phyloP scores from a whole-genome alignment of 108 stramenopile species.

The Fistulifera solaris region DNA sequence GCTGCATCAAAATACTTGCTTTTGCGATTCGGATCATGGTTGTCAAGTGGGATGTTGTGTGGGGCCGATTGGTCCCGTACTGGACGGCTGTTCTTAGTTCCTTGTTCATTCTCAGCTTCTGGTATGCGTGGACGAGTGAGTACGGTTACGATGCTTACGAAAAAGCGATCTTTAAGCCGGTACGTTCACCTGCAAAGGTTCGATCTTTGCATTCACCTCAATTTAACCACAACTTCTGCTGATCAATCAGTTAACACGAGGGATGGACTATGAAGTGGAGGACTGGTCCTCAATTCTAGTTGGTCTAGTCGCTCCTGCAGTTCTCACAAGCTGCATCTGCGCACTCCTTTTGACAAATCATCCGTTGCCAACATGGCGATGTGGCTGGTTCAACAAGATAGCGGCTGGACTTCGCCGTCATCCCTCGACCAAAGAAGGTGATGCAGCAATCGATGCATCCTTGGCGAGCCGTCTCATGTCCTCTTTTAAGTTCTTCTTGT shows the following conservation, averaged over 20 bases:
- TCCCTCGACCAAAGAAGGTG: not conserved
- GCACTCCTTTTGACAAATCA: not conserved
- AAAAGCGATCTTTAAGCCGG: no score
- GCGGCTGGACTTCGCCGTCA: not conserved
- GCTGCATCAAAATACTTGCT: no score
- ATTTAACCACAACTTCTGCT: no score
- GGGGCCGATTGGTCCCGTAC: constrained; percentile 1
- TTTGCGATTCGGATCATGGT: no score
- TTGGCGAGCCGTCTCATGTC: no score
- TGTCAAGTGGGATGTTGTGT: no score
- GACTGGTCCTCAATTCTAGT: not conserved
- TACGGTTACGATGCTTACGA: constrained; percentile 1
- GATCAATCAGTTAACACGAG: no score
- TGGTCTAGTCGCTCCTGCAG: not conserved
- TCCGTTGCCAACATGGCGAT: not conserved
- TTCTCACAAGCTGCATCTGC: not conserved
- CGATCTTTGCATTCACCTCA: no score
- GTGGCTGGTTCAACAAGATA: not conserved
- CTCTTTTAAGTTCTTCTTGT: no score
- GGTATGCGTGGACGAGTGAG: not conserved
- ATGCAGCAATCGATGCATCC: no score
- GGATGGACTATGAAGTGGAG: no score
- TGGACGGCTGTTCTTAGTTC: not conserved
- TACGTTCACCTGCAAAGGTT: no score
- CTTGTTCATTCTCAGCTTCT: not conserved